phyloP scores from a whole-genome alignment of 768 basidiomycete species.

The Coprinellus micaceus region DNA sequence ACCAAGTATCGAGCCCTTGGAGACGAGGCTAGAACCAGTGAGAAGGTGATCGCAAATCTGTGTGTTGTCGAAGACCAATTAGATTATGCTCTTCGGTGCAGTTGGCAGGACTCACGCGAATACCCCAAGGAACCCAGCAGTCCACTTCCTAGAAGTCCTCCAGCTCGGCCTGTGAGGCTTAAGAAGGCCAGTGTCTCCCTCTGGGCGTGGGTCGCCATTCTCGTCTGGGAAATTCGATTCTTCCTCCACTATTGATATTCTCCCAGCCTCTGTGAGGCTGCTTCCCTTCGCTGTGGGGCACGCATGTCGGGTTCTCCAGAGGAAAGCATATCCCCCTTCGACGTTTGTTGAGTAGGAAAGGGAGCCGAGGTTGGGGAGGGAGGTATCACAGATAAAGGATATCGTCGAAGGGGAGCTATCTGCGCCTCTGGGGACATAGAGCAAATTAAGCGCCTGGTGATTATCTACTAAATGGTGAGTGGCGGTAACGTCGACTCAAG shows the following conservation, averaged over 20 bases:
- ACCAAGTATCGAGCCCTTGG: constrained; percentile 22
- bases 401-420: background rate
- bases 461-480: no score
- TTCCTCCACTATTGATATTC: constrained; percentile 3
- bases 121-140: constrained; percentile 19
- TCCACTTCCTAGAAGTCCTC: constrained; percentile 20
- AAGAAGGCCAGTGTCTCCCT: constrained; percentile 20
- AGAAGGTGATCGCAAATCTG: no score
- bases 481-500: background rate
- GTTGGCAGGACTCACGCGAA: constrained; percentile 20
- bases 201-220: constrained; percentile 7
- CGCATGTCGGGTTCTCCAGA: constrained; percentile 25
- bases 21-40: constrained; percentile 20
- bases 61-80: constrained; percentile 7
- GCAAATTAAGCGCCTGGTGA: no score
- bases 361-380: no score
- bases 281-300: constrained; percentile 18
- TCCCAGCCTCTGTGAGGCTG: background rate
- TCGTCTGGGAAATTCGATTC: constrained; percentile 18
- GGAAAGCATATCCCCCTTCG: constrained; percentile 12
- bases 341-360: background rate
- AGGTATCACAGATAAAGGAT: background rate
- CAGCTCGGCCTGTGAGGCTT: background rate
- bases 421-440: background rate
- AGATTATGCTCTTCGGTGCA: constrained; percentile 12